Base-by-base conservation (phyloP, 441 rosid species). In the Heliophila coronopifolia region DNA sequence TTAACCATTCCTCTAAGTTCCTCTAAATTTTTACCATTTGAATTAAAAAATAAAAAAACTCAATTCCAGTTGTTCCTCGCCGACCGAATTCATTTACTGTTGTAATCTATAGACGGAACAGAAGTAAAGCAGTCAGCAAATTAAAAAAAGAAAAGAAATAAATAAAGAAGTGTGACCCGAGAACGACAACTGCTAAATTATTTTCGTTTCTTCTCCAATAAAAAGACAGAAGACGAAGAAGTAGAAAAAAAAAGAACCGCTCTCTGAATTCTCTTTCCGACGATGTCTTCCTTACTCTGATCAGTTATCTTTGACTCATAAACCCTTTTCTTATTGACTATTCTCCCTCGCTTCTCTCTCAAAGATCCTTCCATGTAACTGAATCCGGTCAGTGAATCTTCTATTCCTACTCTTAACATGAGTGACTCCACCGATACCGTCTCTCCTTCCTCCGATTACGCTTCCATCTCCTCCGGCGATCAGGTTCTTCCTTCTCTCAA, bases 401-500 rank as follows among this genome's bases (percentile, higher is more conserved):
- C 27, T 25, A 25, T 18, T 38, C 54, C 11, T 40, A 31, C 44
- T 55, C 4, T 37, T n/a, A 13, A 51, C 66, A 90, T 90, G 95
- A 83, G 73, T 73, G 91, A 75, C 64, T 86, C 89, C 39, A 80
- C 86, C 32, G 81, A 54, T 17, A 55, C 66, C 39, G 60, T 65
- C 40, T 76, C 89, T 58, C 65, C 65, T 58, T 71, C 83, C 49
- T 68, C 74, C 24, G 86, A 72, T 50, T 71, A 73, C 63, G 77
- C 79, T 39, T 86, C 97, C 69, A 44, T 66, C 67, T 62, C 73
- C 69, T 59, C 81, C 68, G 73, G 67, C 50, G 87, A 81, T 59
- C 89, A 77, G 95, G 97, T 83, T 43, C 11, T 12, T 17, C 37
- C 13, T 20, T 44, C 7, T 33, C 31, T 10, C 9, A 1, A 4